A percentile compares a stretch with the other conserved stretches of the same genome.
Evolutionary conservation across 2,329 filamentous ascomycete genomes (phyloP).

Genomic region (Stagonosporopsis chrysanthemi): DNA sequence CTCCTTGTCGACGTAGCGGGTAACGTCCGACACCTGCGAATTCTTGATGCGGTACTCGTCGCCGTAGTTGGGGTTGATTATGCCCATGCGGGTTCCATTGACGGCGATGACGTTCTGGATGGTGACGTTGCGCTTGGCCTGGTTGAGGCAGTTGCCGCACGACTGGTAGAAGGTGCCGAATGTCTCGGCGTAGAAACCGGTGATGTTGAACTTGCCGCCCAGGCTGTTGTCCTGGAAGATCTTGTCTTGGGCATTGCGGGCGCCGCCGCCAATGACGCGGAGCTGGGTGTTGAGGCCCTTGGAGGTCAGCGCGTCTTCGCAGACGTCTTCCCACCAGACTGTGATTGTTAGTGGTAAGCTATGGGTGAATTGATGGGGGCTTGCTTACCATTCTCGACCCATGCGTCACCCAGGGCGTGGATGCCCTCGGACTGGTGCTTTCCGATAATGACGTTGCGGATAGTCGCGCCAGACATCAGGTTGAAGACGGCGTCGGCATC

Average conservation of each 20-base stretch:
- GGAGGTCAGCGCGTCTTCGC: constrained; percentile 34
- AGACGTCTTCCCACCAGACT: constrained; percentile 41
- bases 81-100: constrained; percentile 37
- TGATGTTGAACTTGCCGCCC: constrained; percentile 35
- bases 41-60: constrained; percentile 38
- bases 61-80: constrained; percentile 37
- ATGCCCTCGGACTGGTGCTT: constrained; percentile 38
- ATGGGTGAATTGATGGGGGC: accelerated
- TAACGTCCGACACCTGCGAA: constrained; percentile 28
- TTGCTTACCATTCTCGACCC: constrained; percentile 36
- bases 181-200: constrained; percentile 35
- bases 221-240: constrained; percentile 33
- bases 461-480: constrained; percentile 30
- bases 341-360: constrained; percentile 8
- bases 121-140: constrained; percentile 37
- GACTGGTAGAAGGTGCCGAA: constrained; percentile 39
- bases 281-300: constrained; percentile 39
- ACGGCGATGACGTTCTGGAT: constrained; percentile 37
- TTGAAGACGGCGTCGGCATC: constrained; percentile 39
- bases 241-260: constrained; percentile 36
- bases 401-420: constrained; percentile 36
- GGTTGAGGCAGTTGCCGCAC: constrained; percentile 38
- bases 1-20: constrained; percentile 35
- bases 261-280: constrained; percentile 37
- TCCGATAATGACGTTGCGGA: constrained; percentile 36